A percentile compares a stretch with the other conserved stretches of the same genome.
phyloP scores from a whole-genome alignment of 192 early-diverging fungal genomes.

The Helicostylum pulchrum region DNA sequence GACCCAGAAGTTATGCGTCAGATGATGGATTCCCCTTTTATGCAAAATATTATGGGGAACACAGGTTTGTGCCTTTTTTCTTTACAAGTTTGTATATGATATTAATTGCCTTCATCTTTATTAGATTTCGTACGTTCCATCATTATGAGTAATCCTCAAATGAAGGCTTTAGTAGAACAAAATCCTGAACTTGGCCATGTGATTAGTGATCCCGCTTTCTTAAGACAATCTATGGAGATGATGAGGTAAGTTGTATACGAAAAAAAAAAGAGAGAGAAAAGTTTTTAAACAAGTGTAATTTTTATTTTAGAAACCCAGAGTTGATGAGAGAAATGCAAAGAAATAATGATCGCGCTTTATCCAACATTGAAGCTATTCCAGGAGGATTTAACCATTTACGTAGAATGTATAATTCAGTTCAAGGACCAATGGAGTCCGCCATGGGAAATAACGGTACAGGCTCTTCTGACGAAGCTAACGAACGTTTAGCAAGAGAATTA shows the following conservation, averaged over 20 bases:
- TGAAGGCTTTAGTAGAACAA: conserved; percentile 53
- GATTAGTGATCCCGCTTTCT: conserved; percentile 58
- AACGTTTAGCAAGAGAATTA: conserved; percentile 49
- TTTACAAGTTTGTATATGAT: neutral
- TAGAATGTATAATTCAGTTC: conserved; percentile 53
- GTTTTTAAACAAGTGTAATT: neutral
- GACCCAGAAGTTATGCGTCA: conserved; percentile 36
- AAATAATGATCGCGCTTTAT: conserved; percentile 64
- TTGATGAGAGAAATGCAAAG: conserved; percentile 59
- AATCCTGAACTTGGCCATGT: conserved; percentile 63
- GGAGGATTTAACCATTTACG: conserved; percentile 65
- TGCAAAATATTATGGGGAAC: conserved; percentile 37
- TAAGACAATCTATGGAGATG: conserved; percentile 53
- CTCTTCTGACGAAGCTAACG: conserved; percentile 46
- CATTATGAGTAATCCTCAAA: conserved; percentile 61
- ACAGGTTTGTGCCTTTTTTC: conserved; percentile 21
- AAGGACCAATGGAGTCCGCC: conserved; percentile 57
- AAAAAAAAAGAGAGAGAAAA: neutral
- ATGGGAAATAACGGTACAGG: conserved; percentile 17
- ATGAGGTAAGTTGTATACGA: conserved; percentile 29
- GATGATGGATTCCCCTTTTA: conserved; percentile 39
- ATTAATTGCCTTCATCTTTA: conserved; percentile 9
- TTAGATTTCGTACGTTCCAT: conserved; percentile 55
- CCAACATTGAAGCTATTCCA: conserved; percentile 61
- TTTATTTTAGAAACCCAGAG: conserved; percentile 48